These are phyloP conservation scores for Diversispora epigaea DNA, from an alignment of 192 early-diverging fungal species.

Conservation along the genomic window DNA sequence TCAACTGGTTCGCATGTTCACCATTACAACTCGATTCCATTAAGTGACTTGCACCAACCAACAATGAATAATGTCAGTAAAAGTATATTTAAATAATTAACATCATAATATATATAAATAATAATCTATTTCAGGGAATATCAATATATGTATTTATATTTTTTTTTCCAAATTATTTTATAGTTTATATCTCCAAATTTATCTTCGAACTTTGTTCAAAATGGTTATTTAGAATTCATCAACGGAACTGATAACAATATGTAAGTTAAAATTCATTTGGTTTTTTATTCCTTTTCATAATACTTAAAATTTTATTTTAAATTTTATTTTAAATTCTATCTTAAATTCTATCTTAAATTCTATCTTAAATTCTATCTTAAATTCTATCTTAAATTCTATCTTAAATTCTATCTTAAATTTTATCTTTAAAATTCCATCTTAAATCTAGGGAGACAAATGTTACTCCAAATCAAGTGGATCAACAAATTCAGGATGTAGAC, in stretches of 20 bases:
- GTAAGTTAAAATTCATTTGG: background rate
- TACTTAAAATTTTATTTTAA: background rate
- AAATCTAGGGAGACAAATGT: background rate
- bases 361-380: background rate
- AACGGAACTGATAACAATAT: constrained; percentile 9
- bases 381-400: background rate
- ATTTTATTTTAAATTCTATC: background rate
- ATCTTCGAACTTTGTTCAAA: background rate
- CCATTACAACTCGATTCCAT: background rate
- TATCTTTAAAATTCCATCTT: no score
- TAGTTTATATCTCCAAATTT: constrained; percentile 1
- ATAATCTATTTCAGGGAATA: background rate
- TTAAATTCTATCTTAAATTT: background rate
- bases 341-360: background rate
- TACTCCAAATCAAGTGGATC: background rate
- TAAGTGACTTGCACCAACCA: constrained; percentile 12
- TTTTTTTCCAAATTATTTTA: background rate
- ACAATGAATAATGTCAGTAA: background rate
- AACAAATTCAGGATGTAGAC: background rate
- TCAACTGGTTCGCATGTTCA: background rate
- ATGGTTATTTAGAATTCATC: constrained; percentile 1
- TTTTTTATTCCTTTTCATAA: background rate
- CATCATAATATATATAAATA: background rate
- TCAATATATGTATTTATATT: background rate
- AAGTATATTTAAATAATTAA: background rate